Percentiles rank a stretch among this genome's conserved stretches.
phyloP scores from a whole-genome alignment of 2,329 filamentous ascomycete genomes.

The Xylaria sp. region DNA sequence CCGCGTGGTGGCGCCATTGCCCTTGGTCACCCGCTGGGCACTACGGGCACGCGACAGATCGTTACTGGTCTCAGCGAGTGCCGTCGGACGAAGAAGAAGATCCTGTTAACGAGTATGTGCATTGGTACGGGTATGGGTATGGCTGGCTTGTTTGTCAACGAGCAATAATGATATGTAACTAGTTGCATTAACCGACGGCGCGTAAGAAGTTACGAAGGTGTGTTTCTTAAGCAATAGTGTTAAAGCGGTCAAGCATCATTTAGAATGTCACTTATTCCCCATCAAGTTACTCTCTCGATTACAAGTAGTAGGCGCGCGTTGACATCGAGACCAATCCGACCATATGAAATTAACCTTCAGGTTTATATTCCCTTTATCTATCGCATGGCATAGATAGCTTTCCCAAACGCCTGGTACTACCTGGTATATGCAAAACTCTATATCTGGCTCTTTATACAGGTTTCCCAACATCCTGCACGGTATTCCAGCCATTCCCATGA shows the following conservation, averaged over 20 bases:
- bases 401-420: slow-evolving; percentile 18
- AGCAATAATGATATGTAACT: slow-evolving; percentile 46
- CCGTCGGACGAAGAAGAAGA: slow-evolving; percentile 84
- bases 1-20: slow-evolving; percentile 82
- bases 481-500: neutral
- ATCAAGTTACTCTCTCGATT: too few relatives aligned
- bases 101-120: slow-evolving; percentile 91
- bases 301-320: too few relatives aligned
- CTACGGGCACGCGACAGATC: slow-evolving; percentile 80
- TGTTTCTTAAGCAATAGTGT: too few relatives aligned
- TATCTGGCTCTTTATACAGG: neutral
- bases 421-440: neutral
- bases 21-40: slow-evolving; percentile 80
- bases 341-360: too few relatives aligned
- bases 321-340: too few relatives aligned
- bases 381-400: neutral
- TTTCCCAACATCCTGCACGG: neutral
- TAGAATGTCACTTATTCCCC: neutral
- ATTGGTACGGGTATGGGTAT: slow-evolving; percentile 73
- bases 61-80: slow-evolving; percentile 89
- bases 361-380: slow-evolving; percentile 4
- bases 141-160: slow-evolving; percentile 70
- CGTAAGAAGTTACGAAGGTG: neutral
- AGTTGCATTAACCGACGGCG: neutral
- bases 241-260: neutral